Percentiles rank a stretch among this genome's conserved stretches.
Conservation (phyloP, 345 rosid genomes). For the Rhizophora apiculata region DNA sequence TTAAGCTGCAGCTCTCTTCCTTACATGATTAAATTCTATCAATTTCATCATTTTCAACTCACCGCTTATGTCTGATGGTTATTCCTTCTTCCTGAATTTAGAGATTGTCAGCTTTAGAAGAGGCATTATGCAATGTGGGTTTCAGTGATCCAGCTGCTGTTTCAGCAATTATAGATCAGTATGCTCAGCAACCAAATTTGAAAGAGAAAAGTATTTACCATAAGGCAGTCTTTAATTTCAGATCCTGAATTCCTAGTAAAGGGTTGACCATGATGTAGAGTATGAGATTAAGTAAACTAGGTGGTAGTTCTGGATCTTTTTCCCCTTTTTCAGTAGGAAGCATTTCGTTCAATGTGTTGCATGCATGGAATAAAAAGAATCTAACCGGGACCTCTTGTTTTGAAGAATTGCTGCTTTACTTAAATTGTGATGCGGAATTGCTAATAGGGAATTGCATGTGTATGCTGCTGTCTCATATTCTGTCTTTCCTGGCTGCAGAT, state of each 20-base stretch:
- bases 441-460: conserved; percentile 1
- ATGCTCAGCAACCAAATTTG: conserved; percentile 49
- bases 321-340: too few species aligned
- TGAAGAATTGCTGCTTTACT: neutral
- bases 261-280: neutral
- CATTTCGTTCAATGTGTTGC: too few species aligned
- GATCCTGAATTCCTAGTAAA: neutral
- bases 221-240: conserved; percentile 39
- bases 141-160: conserved; percentile 45
- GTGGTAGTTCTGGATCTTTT: too few species aligned
- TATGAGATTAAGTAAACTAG: too few species aligned
- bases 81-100: conserved; percentile 27
- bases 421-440: neutral
- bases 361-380: too few species aligned
- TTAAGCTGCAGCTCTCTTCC: too few species aligned
- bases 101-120: conserved; percentile 64
- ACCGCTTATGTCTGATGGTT: neutral
- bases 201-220: conserved; percentile 61
- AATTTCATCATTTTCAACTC: too few species aligned
- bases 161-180: conserved; percentile 54
- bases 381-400: neutral
- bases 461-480: conserved; percentile 1
- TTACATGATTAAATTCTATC: too few species aligned
- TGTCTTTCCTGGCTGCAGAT: conserved; percentile 38
- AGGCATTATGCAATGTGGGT: conserved; percentile 41